A percentile compares a stretch with the other conserved stretches of the same genome.
These are phyloP conservation scores for Torulaspora pretoriensis DNA, from an alignment of 1,139 yeast genomes.

Conservation along the genomic window DNA sequence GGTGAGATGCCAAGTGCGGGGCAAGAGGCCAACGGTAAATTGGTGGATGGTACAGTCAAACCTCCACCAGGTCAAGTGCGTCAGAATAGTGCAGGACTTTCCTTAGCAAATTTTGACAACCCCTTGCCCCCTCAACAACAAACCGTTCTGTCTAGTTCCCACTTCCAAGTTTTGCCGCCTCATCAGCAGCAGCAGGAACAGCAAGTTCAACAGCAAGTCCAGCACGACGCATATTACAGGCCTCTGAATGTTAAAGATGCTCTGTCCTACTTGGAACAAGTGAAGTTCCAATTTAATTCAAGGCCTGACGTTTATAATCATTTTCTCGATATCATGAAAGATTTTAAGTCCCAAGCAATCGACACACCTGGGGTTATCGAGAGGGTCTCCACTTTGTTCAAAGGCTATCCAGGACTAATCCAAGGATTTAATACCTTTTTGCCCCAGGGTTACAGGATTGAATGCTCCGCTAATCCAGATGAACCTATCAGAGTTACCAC, in stretches of 20 bases:
- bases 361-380: conserved; percentile 99
- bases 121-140: conserved; percentile 26
- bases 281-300: conserved; percentile 82
- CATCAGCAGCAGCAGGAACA: conserved; percentile 18
- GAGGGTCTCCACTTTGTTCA: conserved; percentile 81
- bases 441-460: conserved; percentile 95
- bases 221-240: conserved; percentile 48
- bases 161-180: conserved; percentile 17
- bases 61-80: conserved; percentile 5
- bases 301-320: conserved; percentile 96
- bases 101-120: conserved; percentile 33
- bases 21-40: conserved; percentile 3
- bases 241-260: conserved; percentile 97
- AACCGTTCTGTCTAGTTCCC: conserved; percentile 15
- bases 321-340: conserved; percentile 96
- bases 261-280: conserved; percentile 88
- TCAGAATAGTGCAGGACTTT: conserved; percentile 21
- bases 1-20: conserved; percentile 5
- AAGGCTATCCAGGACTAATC: conserved; percentile 88
- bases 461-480: conserved; percentile 82
- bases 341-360: conserved; percentile 90
- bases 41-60: not conserved
- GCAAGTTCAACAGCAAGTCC: conserved; percentile 26
- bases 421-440: conserved; percentile 96
- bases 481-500: conserved; percentile 95